Evolutionary conservation across 768 basidiomycete genomes (phyloP), one percentile per base, ranked within the genome.

Genomic region (Mrakia blollopis): DNA sequence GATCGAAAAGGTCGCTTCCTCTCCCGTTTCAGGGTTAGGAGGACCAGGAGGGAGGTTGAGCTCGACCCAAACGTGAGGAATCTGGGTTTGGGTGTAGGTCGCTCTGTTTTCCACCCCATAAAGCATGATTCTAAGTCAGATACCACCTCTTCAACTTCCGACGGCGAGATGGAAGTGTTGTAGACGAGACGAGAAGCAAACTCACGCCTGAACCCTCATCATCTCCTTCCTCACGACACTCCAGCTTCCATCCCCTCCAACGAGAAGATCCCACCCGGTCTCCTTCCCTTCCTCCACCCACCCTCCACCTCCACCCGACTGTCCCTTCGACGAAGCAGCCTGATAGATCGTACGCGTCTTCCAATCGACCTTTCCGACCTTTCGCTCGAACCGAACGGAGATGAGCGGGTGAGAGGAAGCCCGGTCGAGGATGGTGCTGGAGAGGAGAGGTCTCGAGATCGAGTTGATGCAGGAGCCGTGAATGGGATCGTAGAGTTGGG

Each of bases 211-310:
- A 76, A 93, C 92, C 80, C 92, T 88, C 96, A 98, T 98, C 89
- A 99, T 88, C 86, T 98, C 92, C 81, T 90, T 87, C 83, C 96
- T 88, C 78, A 97, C 89, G 80, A 93, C 87, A 76, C 92, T 94
- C 87, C 95, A 92, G 82, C 91, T 93, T 50, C 96, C 96, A 85
- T 99, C 96, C 80, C 92, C 91, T 73, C 95, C 96, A 78, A 99
- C 86, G 82, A 85, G 80, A 63, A 85, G 80, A 79, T 85, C 83
- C 75, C 83, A 84, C 0, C 41, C 44, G 4, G 79, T 80, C 5
- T 79, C 81, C 39, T 80, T 65, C 6, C 74, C 73, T 13, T 76
- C 76, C 63, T 73, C 72, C 11, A n/a, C 13, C 76, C 76, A 77
- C 4, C 63, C 61, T 37, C 76, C 76, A n/a, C 44, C 57, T 9